Percentiles rank a stretch among this genome's conserved stretches.
phyloP scores from a whole-genome alignment of 2,329 filamentous ascomycete genomes.

The Paraphaeosphaeria sporulosa region DNA sequence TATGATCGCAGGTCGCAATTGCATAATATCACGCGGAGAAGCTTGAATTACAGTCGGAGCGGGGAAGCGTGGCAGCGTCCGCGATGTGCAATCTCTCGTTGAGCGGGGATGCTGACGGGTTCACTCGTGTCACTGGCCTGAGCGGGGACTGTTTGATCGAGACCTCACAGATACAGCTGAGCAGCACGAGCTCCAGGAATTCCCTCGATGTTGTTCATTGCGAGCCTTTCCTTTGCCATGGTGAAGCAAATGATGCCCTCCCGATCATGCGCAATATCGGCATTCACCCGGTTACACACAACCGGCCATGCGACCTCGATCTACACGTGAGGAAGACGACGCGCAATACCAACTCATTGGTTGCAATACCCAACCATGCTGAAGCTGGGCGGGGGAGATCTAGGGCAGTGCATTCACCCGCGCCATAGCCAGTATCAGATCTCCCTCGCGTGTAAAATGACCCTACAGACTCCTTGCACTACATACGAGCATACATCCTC shows the following conservation, averaged over 20 bases:
- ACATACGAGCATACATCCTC: not conserved
- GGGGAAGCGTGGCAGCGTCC: slow-evolving; percentile 1
- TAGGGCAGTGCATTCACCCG: slow-evolving; percentile 5
- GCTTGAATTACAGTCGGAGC: not conserved
- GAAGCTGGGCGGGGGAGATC: not conserved
- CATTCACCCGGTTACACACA: slow-evolving; percentile 12
- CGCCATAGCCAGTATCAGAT: slow-evolving; percentile 6
- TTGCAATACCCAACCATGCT: not conserved
- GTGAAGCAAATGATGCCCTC: not conserved
- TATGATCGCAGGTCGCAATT: not conserved
- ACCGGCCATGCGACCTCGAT: slow-evolving; percentile 4
- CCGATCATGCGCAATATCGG: slow-evolving; percentile 7
- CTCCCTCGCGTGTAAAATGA: slow-evolving; percentile 1
- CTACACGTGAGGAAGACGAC: slow-evolving; percentile 4
- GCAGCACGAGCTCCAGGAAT: not conserved
- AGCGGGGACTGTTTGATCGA: not conserved
- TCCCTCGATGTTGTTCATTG: not conserved
- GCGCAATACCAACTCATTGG: not conserved
- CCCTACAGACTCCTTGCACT: slow-evolving; percentile 4
- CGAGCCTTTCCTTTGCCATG: too few relatives aligned
- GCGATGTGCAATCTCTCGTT: not conserved
- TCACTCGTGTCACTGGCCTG: not conserved
- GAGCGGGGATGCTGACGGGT: not conserved
- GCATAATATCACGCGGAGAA: not conserved
- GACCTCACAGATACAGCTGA: not conserved